Evolutionary conservation across 2,329 filamentous ascomycete species (phyloP).

Genomic region (Phaeosphaeria sp.): DNA sequence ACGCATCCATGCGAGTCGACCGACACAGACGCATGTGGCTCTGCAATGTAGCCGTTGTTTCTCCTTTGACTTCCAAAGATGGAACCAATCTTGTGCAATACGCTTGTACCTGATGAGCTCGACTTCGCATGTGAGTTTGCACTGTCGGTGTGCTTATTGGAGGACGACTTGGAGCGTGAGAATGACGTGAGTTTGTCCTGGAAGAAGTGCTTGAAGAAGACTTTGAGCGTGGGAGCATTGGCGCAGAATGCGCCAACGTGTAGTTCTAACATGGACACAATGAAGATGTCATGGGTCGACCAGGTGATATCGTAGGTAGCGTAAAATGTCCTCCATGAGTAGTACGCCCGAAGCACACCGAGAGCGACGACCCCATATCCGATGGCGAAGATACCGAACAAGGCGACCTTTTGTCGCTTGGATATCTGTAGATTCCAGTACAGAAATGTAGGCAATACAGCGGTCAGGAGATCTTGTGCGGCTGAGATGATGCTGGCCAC

Average conservation of each 20-base stretch:
- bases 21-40: slow-evolving; percentile 22
- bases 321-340: slow-evolving; percentile 36
- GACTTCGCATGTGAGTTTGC: neutral
- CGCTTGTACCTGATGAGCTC: neutral
- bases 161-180: slow-evolving; percentile 6
- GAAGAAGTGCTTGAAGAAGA: slow-evolving; percentile 43
- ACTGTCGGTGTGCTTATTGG: neutral
- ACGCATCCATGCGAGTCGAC: slow-evolving; percentile 32
- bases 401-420: slow-evolving; percentile 33
- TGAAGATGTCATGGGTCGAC: slow-evolving; percentile 26
- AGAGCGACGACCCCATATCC: slow-evolving; percentile 36
- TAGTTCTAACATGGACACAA: slow-evolving; percentile 32
- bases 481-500: slow-evolving; percentile 35
- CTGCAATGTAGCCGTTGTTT: slow-evolving; percentile 31
- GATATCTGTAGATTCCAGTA: slow-evolving; percentile 42
- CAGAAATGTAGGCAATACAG: slow-evolving; percentile 38
- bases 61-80: slow-evolving; percentile 11
- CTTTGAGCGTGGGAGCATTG: slow-evolving; percentile 39
- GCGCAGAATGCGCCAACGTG: slow-evolving; percentile 41
- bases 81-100: slow-evolving; percentile 14
- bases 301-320: slow-evolving; percentile 40
- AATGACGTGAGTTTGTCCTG: slow-evolving; percentile 23
- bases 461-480: slow-evolving; percentile 38
- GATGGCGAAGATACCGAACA: slow-evolving; percentile 42
- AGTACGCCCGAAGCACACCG: slow-evolving; percentile 33